A percentile compares a stretch with the other conserved stretches of the same genome.
These are phyloP conservation scores for Hamigera avellanea DNA, from an alignment of 495 filamentous ascomycete genomes.

Conservation along the genomic window DNA sequence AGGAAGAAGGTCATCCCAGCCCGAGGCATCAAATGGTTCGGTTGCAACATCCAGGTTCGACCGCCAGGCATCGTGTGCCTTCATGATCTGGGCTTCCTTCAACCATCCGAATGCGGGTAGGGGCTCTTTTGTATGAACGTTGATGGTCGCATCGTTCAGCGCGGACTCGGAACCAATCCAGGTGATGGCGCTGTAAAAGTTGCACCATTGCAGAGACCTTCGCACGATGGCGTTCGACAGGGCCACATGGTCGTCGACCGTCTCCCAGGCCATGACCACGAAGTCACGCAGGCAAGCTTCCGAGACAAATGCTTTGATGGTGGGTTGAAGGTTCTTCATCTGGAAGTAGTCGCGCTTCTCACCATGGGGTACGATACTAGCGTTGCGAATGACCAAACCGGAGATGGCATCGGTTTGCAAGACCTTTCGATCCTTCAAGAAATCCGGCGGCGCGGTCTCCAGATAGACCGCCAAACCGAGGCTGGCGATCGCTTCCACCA, in stretches of 20 bases:
- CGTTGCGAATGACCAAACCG: slow-evolving; percentile 38
- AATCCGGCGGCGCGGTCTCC: slow-evolving; percentile 36
- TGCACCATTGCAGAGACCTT: slow-evolving; percentile 42
- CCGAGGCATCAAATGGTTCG: slow-evolving; percentile 4
- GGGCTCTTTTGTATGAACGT: slow-evolving; percentile 27
- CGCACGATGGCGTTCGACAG: slow-evolving; percentile 40
- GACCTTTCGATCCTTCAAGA: slow-evolving; percentile 27
- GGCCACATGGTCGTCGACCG: slow-evolving; percentile 33
- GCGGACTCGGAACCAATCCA: slow-evolving; percentile 38
- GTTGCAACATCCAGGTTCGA: slow-evolving; percentile 24
- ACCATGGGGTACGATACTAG: slow-evolving; percentile 34
- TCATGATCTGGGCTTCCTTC: slow-evolving; percentile 40
- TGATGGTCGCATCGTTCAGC: slow-evolving; percentile 25
- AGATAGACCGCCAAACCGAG: slow-evolving; percentile 37
- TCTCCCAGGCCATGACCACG: slow-evolving; percentile 41
- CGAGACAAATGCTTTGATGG: slow-evolving; percentile 43
- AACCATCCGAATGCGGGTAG: slow-evolving; percentile 47
- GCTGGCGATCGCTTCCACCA: slow-evolving; percentile 22
- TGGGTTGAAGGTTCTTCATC: slow-evolving; percentile 24
- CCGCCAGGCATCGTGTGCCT: slow-evolving; percentile 39
- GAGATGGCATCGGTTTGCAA: slow-evolving; percentile 25
- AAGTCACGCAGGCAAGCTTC: slow-evolving; percentile 39
- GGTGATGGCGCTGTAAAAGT: slow-evolving; percentile 41
- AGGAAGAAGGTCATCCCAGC: slow-evolving; percentile 18
- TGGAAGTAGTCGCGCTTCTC: slow-evolving; percentile 41